phyloP scores from a whole-genome alignment of 345 rosid genomes.

The Citrus medica region DNA sequence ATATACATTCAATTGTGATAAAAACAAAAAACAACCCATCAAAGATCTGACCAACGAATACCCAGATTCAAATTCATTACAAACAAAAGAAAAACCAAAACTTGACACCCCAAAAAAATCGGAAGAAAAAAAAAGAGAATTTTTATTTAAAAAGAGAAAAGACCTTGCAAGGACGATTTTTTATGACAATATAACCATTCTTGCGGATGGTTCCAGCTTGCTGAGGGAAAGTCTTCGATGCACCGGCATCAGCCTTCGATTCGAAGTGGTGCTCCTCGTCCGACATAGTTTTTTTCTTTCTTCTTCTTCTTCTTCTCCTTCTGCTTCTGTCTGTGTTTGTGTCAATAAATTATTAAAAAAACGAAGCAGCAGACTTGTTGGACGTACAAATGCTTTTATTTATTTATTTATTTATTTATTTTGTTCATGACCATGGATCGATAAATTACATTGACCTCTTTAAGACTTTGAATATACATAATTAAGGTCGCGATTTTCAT shows the following conservation, averaged over 20 bases:
- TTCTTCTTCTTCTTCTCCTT: background rate
- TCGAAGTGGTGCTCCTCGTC: conserved; percentile 69
- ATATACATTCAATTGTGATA: background rate
- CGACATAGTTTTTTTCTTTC: conserved; percentile 31
- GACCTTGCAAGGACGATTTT: conserved; percentile 67
- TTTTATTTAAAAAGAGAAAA: background rate
- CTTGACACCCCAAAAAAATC: background rate
- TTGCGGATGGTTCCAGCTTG: conserved; percentile 67
- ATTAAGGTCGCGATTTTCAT: too few relatives aligned
- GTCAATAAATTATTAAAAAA: background rate
- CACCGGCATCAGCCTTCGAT: conserved; percentile 64
- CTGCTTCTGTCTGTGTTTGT: background rate
- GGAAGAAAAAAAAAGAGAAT: background rate
- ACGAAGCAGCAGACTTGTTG: background rate
- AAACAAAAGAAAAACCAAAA: background rate
- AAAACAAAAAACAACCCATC: conserved; percentile 1
- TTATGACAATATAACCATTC: conserved; percentile 58
- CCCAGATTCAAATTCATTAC: background rate
- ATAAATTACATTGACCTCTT: background rate
- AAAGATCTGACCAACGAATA: conserved; percentile 11
- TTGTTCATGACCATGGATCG: background rate
- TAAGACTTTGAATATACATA: background rate
- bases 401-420: background rate
- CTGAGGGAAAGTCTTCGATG: conserved; percentile 61
- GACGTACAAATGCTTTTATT: background rate